Base-by-base conservation (phyloP, 768 basidiomycete genomes). In the Ephemerocybe angulata region DNA sequence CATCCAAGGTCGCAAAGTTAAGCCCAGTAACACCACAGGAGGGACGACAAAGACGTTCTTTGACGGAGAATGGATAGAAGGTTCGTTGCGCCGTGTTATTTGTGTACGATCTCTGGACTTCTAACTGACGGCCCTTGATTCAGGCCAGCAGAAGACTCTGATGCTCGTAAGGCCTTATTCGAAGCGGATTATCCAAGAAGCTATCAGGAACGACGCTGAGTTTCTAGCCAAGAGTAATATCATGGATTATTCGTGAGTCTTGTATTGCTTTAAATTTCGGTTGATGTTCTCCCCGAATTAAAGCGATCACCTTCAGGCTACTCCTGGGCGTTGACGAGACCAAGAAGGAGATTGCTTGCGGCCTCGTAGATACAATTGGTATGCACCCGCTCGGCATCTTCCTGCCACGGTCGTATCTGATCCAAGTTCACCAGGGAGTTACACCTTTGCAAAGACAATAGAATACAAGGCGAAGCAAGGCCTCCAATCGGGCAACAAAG, bases 11-110 rank as follows among this genome's bases (percentile, higher is more conserved):
- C 74, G 89, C 15, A 88, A 84, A 64, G 84, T 87, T 46, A 88
- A 88, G 66, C 54, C 66, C 2, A 63, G 65, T 4, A 62, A 64
- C 25, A 70, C 68, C 53, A 64, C 65, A n/a, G 65, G 71, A n/a
- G 63, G 70, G 30, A 65, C 65, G 17, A 74, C 78, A 2, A 82
- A 78, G 65, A 90, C 86, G 0, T 66, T 90, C 28, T 90, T 87
- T 62, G 90, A 93, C 65, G 85, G 83, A 3, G 90, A 93, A 65
- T 93, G 89, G 90, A 83, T 91, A 30, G 88, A 93, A 71, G 84
- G 86, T 84, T 52, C 2, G 69, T 59, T 30, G 43, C 21, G 38
- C 48, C 48, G 3, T 46, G 8, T 31, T n/a, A n/a, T n/a, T n/a
- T n/a, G n/a, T n/a, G n/a, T n/a, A n/a, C 35, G 48, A 4, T 43